A percentile compares a stretch with the other conserved stretches of the same genome.
phyloP scores from a whole-genome alignment of 108 stramenopile genomes.

The Cyclotella baltica region DNA sequence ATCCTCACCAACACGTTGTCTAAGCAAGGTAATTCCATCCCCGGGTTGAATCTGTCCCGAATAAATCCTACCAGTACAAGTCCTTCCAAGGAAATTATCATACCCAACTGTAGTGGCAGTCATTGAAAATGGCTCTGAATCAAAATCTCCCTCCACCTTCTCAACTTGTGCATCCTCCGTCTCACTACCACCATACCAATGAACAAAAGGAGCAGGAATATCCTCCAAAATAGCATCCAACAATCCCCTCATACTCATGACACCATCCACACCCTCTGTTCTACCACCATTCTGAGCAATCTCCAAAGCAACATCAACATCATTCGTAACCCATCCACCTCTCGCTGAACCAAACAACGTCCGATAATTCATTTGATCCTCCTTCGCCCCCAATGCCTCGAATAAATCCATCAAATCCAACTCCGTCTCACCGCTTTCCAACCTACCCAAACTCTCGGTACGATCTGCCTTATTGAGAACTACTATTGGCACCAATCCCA shows the following conservation, averaged over 20 bases:
- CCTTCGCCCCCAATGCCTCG: conserved; percentile 62
- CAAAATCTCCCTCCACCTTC: conserved; percentile 49
- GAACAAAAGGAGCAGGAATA: conserved; percentile 81
- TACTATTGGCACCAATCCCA: conserved; percentile 88
- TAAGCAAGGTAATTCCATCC: conserved; percentile 65
- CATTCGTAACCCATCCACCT: conserved; percentile 38
- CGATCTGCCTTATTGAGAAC: conserved; percentile 99
- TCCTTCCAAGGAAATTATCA: conserved; percentile 86
- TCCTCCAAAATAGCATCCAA: conserved; percentile 82
- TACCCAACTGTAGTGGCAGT: conserved; percentile 89
- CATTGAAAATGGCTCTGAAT: conserved; percentile 75
- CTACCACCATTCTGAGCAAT: conserved; percentile 46
- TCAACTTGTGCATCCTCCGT: conserved; percentile 21
- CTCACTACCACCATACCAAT: conserved; percentile 38
- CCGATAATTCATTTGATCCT: conserved; percentile 93
- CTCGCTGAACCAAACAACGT: conserved; percentile 93
- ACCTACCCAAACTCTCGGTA: conserved; percentile 70
- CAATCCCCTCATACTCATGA: conserved; percentile 71
- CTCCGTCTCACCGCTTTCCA: conserved; percentile 88
- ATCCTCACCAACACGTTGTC: conserved; percentile 23
- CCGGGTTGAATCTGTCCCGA: conserved; percentile 62
- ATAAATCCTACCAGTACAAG: conserved; percentile 82
- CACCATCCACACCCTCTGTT: conserved; percentile 23
- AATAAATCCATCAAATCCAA: conserved; percentile 16
- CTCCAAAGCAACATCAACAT: conserved; percentile 52